Percentiles rank a stretch among this genome's conserved stretches.
Conservation (phyloP, 73 alveolate genomes). For the Stentor coeruleus region DNA sequence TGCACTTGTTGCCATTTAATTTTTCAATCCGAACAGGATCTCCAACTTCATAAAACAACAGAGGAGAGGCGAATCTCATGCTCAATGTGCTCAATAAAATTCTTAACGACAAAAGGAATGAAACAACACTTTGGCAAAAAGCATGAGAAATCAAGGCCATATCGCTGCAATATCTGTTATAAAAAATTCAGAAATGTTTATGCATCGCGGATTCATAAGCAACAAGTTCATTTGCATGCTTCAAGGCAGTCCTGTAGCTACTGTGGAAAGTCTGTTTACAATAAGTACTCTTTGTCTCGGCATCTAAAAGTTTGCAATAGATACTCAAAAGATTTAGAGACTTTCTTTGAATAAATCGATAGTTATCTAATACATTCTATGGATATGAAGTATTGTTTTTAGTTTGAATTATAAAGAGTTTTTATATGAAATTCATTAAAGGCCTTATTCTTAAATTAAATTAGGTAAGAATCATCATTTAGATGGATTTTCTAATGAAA, state of each 20-base stretch:
- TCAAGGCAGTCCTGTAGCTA: neutral
- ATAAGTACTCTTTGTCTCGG: neutral
- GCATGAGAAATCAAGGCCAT: neutral
- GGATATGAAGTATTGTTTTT: too few species aligned
- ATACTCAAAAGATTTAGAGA: too few species aligned
- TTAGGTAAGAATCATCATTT: too few species aligned
- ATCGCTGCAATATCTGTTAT: neutral
- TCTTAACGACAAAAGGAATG: neutral
- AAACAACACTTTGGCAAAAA: neutral
- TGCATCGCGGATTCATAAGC: neutral
- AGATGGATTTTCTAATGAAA: too few species aligned
- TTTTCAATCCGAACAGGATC: neutral
- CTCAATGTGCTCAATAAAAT: neutral
- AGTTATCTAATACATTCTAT: too few species aligned
- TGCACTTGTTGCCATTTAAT: neutral
- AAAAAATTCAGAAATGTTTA: neutral
- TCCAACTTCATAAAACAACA: neutral
- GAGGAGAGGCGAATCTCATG: neutral
- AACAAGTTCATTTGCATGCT: neutral
- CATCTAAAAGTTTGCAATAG: neutral
- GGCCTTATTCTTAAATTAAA: too few species aligned
- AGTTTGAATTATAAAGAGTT: too few species aligned
- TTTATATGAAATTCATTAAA: too few species aligned
- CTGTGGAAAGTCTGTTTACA: neutral
- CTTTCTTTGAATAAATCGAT: too few species aligned